Conservation (phyloP, 371 early-diverging fungal genomes). For the Haplosporangium sp. region DNA sequence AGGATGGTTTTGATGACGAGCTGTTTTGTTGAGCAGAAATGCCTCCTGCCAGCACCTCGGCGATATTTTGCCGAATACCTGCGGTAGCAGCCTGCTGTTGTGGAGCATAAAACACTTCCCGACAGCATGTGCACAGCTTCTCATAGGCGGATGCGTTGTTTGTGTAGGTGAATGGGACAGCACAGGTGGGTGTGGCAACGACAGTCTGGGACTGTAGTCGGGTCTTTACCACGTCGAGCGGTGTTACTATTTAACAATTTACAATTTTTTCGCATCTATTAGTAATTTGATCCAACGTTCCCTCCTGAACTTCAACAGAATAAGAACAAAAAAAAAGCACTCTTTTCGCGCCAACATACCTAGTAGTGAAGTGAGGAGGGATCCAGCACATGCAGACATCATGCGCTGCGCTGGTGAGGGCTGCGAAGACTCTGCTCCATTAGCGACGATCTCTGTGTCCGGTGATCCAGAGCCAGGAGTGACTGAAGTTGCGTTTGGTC, state of each 20-base stretch:
- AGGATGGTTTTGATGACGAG: slow-evolving; percentile 1
- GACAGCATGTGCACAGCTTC: slow-evolving; percentile 49
- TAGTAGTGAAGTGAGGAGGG: slow-evolving; percentile 75
- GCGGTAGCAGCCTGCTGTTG: slow-evolving; percentile 13
- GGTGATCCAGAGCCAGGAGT: no score
- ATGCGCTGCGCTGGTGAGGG: slow-evolving; percentile 63
- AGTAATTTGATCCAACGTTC: no score
- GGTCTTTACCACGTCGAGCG: slow-evolving; percentile 94
- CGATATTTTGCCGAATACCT: slow-evolving; percentile 36
- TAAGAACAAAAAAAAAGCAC: neutral
- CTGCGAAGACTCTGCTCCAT: slow-evolving; percentile 21
- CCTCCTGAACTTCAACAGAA: neutral
- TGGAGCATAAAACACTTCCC: slow-evolving; percentile 45
- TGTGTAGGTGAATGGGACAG: slow-evolving; percentile 33
- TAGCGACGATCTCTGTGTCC: neutral
- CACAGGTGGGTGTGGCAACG: slow-evolving; percentile 38
- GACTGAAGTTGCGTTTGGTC: slow-evolving; percentile 1
- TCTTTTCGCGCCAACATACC: slow-evolving; percentile 56
- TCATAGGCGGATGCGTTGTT: slow-evolving; percentile 44
- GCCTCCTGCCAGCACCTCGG: slow-evolving; percentile 25
- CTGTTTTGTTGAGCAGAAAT: neutral
- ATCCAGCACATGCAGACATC: slow-evolving; percentile 82
- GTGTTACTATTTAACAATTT: slow-evolving; percentile 75
- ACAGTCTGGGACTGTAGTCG: slow-evolving; percentile 84
- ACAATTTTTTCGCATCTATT: neutral